These are phyloP conservation scores for Thielaviopsis euricoi DNA, from an alignment of 2,329 filamentous ascomycete genomes.

Conservation along the genomic window DNA sequence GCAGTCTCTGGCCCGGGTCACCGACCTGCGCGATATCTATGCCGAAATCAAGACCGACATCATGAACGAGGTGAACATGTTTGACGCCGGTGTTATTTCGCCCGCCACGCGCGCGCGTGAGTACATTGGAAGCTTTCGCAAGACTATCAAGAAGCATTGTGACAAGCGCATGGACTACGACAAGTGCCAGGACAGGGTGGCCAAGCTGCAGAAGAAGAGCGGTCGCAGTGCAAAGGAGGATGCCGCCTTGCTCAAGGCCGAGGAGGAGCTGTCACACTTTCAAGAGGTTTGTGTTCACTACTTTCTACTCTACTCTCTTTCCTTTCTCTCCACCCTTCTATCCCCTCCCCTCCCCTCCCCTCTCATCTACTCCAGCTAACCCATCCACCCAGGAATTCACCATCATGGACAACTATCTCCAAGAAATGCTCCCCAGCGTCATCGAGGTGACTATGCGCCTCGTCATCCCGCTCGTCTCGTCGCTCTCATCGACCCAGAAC, in stretches of 20 bases:
- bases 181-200: constrained; percentile 54
- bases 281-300: constrained; percentile 34
- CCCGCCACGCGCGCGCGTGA: constrained; percentile 55
- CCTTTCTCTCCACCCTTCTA: background rate
- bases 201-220: constrained; percentile 52
- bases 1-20: constrained; percentile 45
- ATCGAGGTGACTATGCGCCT: constrained; percentile 55
- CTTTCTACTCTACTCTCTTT: background rate
- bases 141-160: constrained; percentile 72
- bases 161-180: constrained; percentile 72
- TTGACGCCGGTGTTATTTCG: constrained; percentile 52
- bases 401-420: constrained; percentile 57
- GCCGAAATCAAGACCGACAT: constrained; percentile 56
- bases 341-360: background rate
- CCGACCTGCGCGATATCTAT: constrained; percentile 49
- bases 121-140: constrained; percentile 54
- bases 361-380: background rate
- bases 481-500: constrained; percentile 63
- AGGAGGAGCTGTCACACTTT: constrained; percentile 49
- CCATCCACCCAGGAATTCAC: constrained; percentile 46
- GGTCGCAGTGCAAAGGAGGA: constrained; percentile 60
- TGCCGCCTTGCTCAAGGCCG: constrained; percentile 49
- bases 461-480: constrained; percentile 53
- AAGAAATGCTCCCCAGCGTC: constrained; percentile 53
- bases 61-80: constrained; percentile 50